phyloP scores from a whole-genome alignment of 2,329 filamentous ascomycete genomes.

The Ceratocystis cacaofunesta region DNA sequence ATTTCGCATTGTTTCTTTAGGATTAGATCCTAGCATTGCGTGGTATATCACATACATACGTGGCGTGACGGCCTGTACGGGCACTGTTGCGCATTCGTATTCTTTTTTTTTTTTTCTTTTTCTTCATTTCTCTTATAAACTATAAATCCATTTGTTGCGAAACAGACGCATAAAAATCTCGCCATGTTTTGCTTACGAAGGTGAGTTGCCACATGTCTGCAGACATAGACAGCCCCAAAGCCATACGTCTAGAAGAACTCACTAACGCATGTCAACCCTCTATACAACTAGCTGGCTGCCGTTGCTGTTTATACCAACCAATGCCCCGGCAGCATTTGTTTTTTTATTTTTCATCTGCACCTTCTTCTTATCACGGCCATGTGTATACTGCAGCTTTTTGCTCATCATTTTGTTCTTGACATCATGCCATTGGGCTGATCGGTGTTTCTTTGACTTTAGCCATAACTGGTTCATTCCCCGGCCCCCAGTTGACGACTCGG shows the following conservation, averaged over 20 bases:
- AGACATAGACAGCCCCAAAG: background rate
- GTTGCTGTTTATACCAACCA: slow-evolving; percentile 75
- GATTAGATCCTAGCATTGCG: too few species aligned
- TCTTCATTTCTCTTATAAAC: background rate
- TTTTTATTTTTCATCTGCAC: slow-evolving; percentile 83
- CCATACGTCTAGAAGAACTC: background rate
- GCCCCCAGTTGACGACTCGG: slow-evolving; percentile 21
- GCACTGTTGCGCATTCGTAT: too few species aligned
- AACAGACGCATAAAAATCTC: slow-evolving; percentile 10
- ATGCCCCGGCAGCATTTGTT: slow-evolving; percentile 72
- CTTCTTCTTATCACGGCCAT: slow-evolving; percentile 91
- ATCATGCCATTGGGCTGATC: slow-evolving; percentile 76
- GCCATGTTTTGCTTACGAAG: slow-evolving; percentile 49
- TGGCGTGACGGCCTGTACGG: too few species aligned
- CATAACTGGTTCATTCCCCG: slow-evolving; percentile 91
- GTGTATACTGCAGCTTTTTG: slow-evolving; percentile 93
- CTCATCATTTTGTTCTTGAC: slow-evolving; percentile 89
- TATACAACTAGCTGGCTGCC: slow-evolving; percentile 54
- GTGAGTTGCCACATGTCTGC: slow-evolving; percentile 24
- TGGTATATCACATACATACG: too few species aligned
- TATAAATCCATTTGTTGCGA: background rate
- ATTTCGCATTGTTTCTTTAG: too few species aligned
- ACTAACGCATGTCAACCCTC: background rate
- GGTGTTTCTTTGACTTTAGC: slow-evolving; percentile 83
- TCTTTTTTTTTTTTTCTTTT: background rate